Evolutionary conservation across 2,329 filamentous ascomycete genomes (phyloP), one percentile per base, ranked within the genome.

Genomic region (Aspergillus clavatus): DNA sequence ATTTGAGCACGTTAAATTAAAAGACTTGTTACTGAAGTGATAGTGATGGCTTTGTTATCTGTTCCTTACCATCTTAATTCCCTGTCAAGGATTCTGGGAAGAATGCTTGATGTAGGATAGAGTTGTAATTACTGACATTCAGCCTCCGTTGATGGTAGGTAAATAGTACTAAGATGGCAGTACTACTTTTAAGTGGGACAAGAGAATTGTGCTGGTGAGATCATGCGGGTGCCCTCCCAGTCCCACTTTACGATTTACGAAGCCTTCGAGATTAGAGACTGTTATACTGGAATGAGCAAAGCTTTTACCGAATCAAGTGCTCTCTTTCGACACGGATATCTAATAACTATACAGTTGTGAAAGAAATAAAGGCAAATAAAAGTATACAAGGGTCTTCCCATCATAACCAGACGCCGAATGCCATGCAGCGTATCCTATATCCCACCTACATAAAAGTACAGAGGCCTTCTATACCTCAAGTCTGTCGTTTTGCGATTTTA

Each of bases 321-420:
- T 35, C 12, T 21, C 18, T 35, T 21, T 21, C 11, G 18, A 18
- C 19, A 11, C 19, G 4, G 19, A 35, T 3, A 3, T 35, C 18
- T 18, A 35, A 21, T 35, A 11, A 35, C 31, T 38, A n/a, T 38
- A 23, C 36, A 36, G 18, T 35, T 18, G 42, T 21, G n/a, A 42
- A 33, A 35, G 24, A 27, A 40, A 33, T 37, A 19, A 46, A 45
- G 22, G 41, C 8, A 18, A 23, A 48, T 24, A 47, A 14, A 35
- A 42, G 45, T 31, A 38, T 38, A 47, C 39, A 48, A 41, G 46
- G 40, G 51, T 52, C 47, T 50, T 44, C 50, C 49, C 45, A 50
- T 42, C 45, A 54, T 53, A 61, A 51, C 62, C 60, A 62, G 58
- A 68, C 64, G 64, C 64, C 65, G 53, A 54, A 53, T 65, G 57